Conservation (phyloP, 306 rosid species). For the Vigna radiata region DNA sequence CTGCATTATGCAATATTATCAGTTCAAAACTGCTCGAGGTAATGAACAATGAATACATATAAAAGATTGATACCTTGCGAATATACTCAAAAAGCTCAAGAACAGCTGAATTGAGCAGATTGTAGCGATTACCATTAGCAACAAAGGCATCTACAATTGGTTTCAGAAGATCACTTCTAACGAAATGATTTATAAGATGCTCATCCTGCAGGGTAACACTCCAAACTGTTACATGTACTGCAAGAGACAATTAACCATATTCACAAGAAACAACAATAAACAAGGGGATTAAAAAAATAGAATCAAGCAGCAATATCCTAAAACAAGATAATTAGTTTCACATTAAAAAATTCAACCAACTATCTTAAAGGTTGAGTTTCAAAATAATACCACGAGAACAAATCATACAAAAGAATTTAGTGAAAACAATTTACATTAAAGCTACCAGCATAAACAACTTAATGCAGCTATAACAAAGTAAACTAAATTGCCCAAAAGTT, state of each 20-base stretch:
- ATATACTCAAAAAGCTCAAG: constrained; percentile 92
- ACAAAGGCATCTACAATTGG: constrained; percentile 87
- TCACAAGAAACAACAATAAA: constrained; percentile 28
- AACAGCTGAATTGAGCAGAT: constrained; percentile 91
- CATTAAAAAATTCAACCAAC: background rate
- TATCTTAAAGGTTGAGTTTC: constrained; percentile 33
- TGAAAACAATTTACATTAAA: constrained; percentile 13
- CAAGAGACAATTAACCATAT: constrained; percentile 24
- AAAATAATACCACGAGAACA: constrained; percentile 5
- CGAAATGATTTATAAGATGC: constrained; percentile 76
- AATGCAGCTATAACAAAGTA: constrained; percentile 25
- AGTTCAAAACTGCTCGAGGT: constrained; percentile 18
- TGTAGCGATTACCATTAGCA: constrained; percentile 90
- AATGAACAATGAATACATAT: constrained; percentile 35
- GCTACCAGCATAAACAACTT: constrained; percentile 31
- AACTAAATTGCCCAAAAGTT: constrained; percentile 2
- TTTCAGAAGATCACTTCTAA: constrained; percentile 80
- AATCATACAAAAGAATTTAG: background rate
- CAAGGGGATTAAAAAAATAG: background rate
- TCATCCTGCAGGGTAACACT: constrained; percentile 76
- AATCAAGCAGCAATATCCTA: background rate
- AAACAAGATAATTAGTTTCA: constrained; percentile 15
- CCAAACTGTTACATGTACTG: constrained; percentile 36
- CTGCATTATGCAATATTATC: constrained; percentile 55
- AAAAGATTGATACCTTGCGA: constrained; percentile 64